Base-by-base conservation (phyloP, 345 rosid species). In the Euphorbia lathyris region DNA sequence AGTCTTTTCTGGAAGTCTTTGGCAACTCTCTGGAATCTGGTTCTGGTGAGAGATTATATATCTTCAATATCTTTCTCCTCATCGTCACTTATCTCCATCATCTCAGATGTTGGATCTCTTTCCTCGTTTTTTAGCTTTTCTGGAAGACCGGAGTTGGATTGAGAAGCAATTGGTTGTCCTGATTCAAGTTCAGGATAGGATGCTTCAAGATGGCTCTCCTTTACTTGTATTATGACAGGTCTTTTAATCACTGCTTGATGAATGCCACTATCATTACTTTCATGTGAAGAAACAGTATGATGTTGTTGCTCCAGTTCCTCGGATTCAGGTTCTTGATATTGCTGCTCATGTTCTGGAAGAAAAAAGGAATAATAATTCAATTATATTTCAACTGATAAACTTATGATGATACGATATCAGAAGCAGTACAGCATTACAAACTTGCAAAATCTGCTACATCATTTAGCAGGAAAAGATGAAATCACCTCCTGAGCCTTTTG, bases 41-140 rank as follows among this genome's bases (percentile, higher is more conserved):
- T n/a, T n/a, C n/a, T n/a, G n/a, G n/a, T n/a, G n/a, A n/a, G n/a
- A n/a, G n/a, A n/a, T n/a, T n/a, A n/a, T n/a, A n/a, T 38, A 69
- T 53, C 66, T 64, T 75, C 22, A n/a, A 65, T 32, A 26, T 76
- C 74, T 16, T 65, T 71, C 26, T 70, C 71, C 71, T 76, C 16
- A 76, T 20, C 5, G 51, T 50, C 17, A n/a, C 42, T 58, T n/a
- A n/a, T n/a, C n/a, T n/a, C n/a, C n/a, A n/a, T n/a, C n/a, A n/a
- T n/a, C n/a, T n/a, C n/a, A n/a, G n/a, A n/a, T n/a, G 65, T 17
- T n/a, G 23, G 43, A 17, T n/a, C 27, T 29, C 22, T 65, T 48
- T 48, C 25, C 25, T 47, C 9, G 58, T 65, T n/a, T n/a, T n/a
- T n/a, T n/a, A n/a, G n/a, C n/a, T n/a, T n/a, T n/a, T n/a, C 47